A percentile compares a stretch with the other conserved stretches of the same genome.
These are phyloP conservation scores for Cercospora sp. DNA, from an alignment of 2,329 filamentous ascomycete species.

Conservation along the genomic window DNA sequence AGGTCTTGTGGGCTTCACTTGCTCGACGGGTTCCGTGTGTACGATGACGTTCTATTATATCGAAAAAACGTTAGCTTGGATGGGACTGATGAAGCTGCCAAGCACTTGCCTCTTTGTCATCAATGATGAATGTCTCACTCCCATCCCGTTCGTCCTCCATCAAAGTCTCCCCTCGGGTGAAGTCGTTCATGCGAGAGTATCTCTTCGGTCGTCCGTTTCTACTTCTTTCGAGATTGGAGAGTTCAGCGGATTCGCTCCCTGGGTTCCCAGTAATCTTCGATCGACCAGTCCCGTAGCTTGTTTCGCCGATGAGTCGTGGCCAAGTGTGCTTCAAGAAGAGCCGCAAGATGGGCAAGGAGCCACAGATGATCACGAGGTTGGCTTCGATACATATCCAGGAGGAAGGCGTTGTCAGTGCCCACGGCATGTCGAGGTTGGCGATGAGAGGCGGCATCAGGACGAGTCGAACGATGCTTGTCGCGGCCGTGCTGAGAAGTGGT, in stretches of 20 bases:
- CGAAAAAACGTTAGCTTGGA: neutral
- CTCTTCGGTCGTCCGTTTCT: neutral
- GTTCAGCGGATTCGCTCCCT: neutral
- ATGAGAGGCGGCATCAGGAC: neutral
- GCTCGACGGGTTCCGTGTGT: neutral
- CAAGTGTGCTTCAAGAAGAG: neutral
- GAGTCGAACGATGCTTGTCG: neutral
- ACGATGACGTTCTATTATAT: neutral
- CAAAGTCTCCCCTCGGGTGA: neutral
- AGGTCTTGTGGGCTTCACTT: neutral
- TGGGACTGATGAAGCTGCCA: neutral
- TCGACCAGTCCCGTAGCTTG: neutral
- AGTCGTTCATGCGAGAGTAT: neutral
- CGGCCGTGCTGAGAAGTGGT: neutral
- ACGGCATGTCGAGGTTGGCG: neutral
- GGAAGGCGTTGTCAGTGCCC: neutral
- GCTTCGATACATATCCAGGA: neutral
- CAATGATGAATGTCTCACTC: neutral
- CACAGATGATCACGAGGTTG: neutral
- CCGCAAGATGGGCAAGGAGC: neutral
- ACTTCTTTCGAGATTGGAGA: neutral
- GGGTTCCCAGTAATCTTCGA: neutral
- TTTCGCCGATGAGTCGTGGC: neutral
- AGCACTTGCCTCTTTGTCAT: neutral
- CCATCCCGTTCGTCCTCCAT: neutral